phyloP scores from a whole-genome alignment of 352 stramenopile species.

The Aphanomyces astaci region DNA sequence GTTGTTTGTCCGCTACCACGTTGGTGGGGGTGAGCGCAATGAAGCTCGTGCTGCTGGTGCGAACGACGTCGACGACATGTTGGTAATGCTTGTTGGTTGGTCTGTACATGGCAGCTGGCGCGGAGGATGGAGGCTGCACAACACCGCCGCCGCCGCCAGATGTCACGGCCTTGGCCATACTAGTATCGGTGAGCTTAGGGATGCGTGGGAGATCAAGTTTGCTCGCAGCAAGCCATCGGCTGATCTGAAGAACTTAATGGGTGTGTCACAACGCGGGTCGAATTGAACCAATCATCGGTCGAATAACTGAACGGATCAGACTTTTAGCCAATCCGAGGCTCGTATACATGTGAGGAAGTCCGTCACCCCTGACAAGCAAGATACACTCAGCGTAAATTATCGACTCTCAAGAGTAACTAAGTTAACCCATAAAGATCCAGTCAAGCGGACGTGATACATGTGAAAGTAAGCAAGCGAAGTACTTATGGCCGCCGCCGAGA shows the following conservation, averaged over 20 bases:
- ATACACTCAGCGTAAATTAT: no score
- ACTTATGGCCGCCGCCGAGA: no score
- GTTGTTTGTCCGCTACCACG: not conserved
- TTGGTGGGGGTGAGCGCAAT: conserved; percentile 18
- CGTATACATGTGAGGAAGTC: no score
- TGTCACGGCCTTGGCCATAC: not conserved
- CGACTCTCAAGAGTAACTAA: no score
- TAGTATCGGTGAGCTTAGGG: no score
- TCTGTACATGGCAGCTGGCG: not conserved
- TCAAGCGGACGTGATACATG: no score
- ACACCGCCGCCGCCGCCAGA: not conserved
- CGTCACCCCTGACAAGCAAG: no score
- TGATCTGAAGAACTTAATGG: not conserved
- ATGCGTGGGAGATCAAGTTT: not conserved
- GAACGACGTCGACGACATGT: not conserved
- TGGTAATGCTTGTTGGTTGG: not conserved
- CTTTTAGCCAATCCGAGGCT: conserved; percentile 7
- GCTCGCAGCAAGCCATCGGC: not conserved
- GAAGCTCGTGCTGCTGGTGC: conserved; percentile 7
- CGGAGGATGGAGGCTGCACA: not conserved
- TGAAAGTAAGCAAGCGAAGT: no score
- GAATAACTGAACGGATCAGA: not conserved
- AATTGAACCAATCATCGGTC: not conserved
- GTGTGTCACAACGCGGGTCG: not conserved
- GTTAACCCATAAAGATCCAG: no score